These are phyloP conservation scores for Phyllosticta ampelicida DNA, from an alignment of 2,329 filamentous ascomycete genomes.

Conservation along the genomic window DNA sequence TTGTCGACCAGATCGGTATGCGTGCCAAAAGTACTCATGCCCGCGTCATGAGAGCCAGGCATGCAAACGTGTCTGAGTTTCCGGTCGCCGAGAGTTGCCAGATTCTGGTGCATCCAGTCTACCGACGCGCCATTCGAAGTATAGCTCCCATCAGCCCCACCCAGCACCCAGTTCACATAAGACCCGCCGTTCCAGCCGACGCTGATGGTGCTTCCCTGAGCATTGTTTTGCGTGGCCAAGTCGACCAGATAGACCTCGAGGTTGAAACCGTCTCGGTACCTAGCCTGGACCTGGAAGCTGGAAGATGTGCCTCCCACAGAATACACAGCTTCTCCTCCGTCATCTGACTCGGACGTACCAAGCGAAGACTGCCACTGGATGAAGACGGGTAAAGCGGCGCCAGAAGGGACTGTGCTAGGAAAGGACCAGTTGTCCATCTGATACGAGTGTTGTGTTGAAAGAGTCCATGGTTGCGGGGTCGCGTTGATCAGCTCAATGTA, in stretches of 20 bases:
- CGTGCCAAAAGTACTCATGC: slow-evolving; percentile 35
- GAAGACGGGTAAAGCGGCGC: slow-evolving; percentile 21
- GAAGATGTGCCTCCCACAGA: slow-evolving; percentile 19
- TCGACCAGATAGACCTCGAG: slow-evolving; percentile 22
- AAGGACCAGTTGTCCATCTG: slow-evolving; percentile 31
- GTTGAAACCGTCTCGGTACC: slow-evolving; percentile 16
- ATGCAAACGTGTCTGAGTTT: slow-evolving; percentile 37
- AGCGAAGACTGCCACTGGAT: slow-evolving; percentile 21
- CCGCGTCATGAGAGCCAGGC: slow-evolving; percentile 40
- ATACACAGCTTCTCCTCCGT: slow-evolving; percentile 27
- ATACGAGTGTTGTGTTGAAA: slow-evolving; percentile 22
- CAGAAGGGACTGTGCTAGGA: slow-evolving; percentile 20
- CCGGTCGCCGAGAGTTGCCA: slow-evolving; percentile 28
- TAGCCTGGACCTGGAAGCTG: slow-evolving; percentile 22
- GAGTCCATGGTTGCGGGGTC: slow-evolving; percentile 28
- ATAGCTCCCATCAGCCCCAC: slow-evolving; percentile 24
- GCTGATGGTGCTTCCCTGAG: slow-evolving; percentile 21
- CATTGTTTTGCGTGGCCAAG: slow-evolving; percentile 24
- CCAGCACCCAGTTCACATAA: slow-evolving; percentile 28
- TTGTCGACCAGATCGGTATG: slow-evolving; percentile 29
- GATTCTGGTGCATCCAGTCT: slow-evolving; percentile 33
- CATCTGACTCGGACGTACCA: slow-evolving; percentile 19
- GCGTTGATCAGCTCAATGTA: slow-evolving; percentile 31
- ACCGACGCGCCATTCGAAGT: slow-evolving; percentile 27
- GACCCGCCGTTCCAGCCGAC: slow-evolving; percentile 27